Base-by-base conservation (phyloP, 129 eudicot genomes). In the Pulicaria dysenterica region DNA sequence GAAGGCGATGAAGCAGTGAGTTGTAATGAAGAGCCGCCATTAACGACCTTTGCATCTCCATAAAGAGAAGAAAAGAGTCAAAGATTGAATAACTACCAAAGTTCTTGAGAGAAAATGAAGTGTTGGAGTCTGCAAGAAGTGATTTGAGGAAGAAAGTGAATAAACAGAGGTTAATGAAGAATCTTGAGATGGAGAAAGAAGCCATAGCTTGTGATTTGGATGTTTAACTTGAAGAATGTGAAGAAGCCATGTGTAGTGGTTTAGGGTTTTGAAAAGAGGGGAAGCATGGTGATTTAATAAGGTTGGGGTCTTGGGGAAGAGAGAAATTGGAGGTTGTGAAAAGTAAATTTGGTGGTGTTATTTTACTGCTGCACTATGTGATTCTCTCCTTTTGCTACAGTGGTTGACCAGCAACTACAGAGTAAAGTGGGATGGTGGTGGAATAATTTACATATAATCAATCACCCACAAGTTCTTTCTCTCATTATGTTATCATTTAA, bases 11-110 rank as follows among this genome's bases (percentile, higher is more conserved):
- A 82, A 59, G 77, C 84, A 65, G 88, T 74, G 42, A 93, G 73
- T 64, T 83, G 79, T 47, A 92, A 19, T 5, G 85, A 83, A 7
- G 68, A 57, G 40, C 88, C 84, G 19, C 51, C 84, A 53, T 64
- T 70, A 54, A 15, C 79, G 57, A 76, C 75, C 83, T 82, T 82
- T 16, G 92, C 86, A 82, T 89, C 85, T 13, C 98, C 98, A 67
- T 66, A 85, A 12, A 90, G 75, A 46, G 80, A 77, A 92, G 55
- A 48, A 65, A 54, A 14, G 97, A 81, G 77, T 51, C 84, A 77
- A 82, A 81, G 49, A 68, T 65, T 69, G 87, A 79, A 72, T 65
- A 58, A 62, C 76, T 72, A 70, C 31, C 80, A 69, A 89, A 83
- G 70, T 70, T 70, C 67, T 81, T 77, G 83, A 82, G 83, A 66